Base-by-base conservation (phyloP, 768 basidiomycete species). In the Gloeophyllum trabeum region DNA sequence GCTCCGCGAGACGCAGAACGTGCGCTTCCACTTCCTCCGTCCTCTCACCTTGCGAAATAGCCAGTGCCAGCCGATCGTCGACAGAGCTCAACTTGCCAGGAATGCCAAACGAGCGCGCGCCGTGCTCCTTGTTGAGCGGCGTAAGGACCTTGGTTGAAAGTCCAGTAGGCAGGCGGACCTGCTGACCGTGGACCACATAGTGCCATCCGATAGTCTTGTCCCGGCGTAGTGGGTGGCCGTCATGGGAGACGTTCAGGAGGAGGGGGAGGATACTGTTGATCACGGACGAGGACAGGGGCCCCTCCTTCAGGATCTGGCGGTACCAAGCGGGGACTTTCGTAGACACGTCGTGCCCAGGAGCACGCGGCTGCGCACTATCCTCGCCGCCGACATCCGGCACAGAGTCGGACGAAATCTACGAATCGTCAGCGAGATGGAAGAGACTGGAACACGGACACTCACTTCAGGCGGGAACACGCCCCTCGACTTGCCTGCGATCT, bases 401-500 rank as follows among this genome's bases (percentile, higher is more conserved):
- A n/a, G n/a, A n/a, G n/a, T n/a, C n/a, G n/a, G n/a, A n/a, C n/a
- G n/a, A n/a, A n/a, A n/a, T n/a, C n/a, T n/a, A n/a, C n/a, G n/a
- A n/a, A n/a, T n/a, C n/a, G n/a, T n/a, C n/a, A n/a, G n/a, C n/a
- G n/a, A n/a, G n/a, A n/a, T n/a, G n/a, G n/a, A n/a, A n/a, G n/a
- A n/a, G n/a, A n/a, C n/a, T n/a, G n/a, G n/a, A n/a, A n/a, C n/a
- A n/a, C n/a, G n/a, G n/a, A 13, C n/a, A 43, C 51, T n/a, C 40
- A 64, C 67, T 35, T 61, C 59, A 2, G 55, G 45, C 13, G 61
- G 51, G 7, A 59, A 43, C 5, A 85, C 54, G 0, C 84, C 84
- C 54, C 86, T 67, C 6, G 81, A 78, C 56, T 78, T 77, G 26
- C 75, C 71, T 0, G 76, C 79, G 4, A 71, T 66, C 59, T 98